Evolutionary conservation across 345 rosid genomes (phyloP).

Genomic region (Salix dunnii): DNA sequence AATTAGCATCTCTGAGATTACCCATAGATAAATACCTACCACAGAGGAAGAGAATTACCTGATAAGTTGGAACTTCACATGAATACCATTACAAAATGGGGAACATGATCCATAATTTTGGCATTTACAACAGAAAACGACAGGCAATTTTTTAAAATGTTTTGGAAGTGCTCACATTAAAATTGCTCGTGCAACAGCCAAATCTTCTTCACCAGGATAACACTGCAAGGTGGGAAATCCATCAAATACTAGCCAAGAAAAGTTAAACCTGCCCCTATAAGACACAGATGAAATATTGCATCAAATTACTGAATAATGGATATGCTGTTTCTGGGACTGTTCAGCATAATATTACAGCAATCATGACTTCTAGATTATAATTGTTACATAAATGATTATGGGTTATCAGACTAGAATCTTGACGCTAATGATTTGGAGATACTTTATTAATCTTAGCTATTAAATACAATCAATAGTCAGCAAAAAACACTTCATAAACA

Average conservation of each 20-base stretch:
- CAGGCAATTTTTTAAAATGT: background rate
- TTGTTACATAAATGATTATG: background rate
- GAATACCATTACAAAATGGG: background rate
- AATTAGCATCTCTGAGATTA: slow-evolving; percentile 75
- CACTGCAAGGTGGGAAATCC: slow-evolving; percentile 56
- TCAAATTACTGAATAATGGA: background rate
- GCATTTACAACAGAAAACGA: background rate
- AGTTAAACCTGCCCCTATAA: background rate
- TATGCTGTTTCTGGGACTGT: background rate
- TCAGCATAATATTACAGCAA: background rate
- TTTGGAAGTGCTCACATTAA: slow-evolving; percentile 51
- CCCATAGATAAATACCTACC: slow-evolving; percentile 81
- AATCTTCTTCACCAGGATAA: slow-evolving; percentile 98
- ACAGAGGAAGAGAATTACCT: slow-evolving; percentile 12
- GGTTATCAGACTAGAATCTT: background rate
- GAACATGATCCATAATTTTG: background rate
- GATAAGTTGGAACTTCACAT: background rate
- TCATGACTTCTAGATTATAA: background rate
- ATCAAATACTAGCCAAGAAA: slow-evolving; percentile 3
- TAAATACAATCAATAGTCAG: background rate
- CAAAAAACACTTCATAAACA: background rate
- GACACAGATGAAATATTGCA: slow-evolving; percentile 2
- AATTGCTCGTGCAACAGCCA: slow-evolving; percentile 77
- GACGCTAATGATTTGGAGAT: background rate
- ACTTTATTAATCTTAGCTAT: background rate